Base-by-base conservation (phyloP, 805 yeast genomes). In the Yamadazyma paraphyllophila region DNA sequence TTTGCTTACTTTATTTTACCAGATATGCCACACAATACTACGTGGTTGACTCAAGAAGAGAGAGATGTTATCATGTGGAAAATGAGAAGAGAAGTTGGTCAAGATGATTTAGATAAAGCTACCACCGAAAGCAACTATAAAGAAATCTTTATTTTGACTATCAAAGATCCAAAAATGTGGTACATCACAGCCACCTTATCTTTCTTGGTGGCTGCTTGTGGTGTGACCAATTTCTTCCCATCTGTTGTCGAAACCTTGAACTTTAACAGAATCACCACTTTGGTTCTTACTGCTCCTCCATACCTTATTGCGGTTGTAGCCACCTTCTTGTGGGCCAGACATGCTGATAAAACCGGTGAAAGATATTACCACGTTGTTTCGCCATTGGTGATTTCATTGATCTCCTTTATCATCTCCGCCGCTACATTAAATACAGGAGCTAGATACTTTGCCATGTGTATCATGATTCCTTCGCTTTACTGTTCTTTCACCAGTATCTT, bases 161-260 rank as follows among this genome's bases (percentile, higher is more conserved):
- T 63, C 32, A 63, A 58, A 38, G 80, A 76, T 51, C 41, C 63
- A 36, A 75, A 75, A 45, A 73, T 71, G n/a, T 74, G 79, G 79
- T 56, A 67, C n/a, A 56, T 74, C 31, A 67, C 75, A 13, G 74
- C 73, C 39, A 64, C 66, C 42, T 62, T 73, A 20, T 62, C 77
- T 2, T 72, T 70, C 60, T 61, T 74, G 26, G 83, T 77, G 41
- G 81, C 80, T 20, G 82, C 83, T 33, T 76, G 80, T 51, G 83
- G 83, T 58, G 82, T 79, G 39, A 77, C 82, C 14, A 75, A 79
- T 56, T 80, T 78, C 58, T 81, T 79, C 67, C 85, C 85, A 24
- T 71, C 83, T 1, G 79, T 82, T 24, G 84, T 82, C 13, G 57
- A 69, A 46, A 78, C 85, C 11, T 67, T 82, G 49, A 73, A 78